Evolutionary conservation across 768 basidiomycete species (phyloP), one percentile per base, ranked within the genome.

Genomic region (Boletus speciosus): DNA sequence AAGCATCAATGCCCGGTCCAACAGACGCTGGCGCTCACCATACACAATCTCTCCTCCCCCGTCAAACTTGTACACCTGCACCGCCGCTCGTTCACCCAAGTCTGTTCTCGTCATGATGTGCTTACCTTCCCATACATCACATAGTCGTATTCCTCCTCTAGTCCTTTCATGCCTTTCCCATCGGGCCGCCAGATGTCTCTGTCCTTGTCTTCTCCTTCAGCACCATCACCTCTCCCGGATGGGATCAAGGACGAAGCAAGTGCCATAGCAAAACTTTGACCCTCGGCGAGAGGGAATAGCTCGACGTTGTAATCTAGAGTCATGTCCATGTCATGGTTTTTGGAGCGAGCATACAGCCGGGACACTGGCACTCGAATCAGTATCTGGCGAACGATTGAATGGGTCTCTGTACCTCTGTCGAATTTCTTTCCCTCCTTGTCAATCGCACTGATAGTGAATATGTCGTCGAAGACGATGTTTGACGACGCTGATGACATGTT

Each of bases 81-180:
- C 25, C 49, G 10, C 49, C 16, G 54, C 48, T 66, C 52, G 38
- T 54, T 66, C 34, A 58, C 47, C 12, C 6, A 46, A 14, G 23
- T 21, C 27, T 6, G 10, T 27, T 32, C 8, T 27, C 16, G 44
- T 21, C 19, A 52, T 11, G 27, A 44, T 40, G 42, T 32, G 11
- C 59, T 54, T 60, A 95, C 93, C 85, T 95, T 98, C 32, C 96
- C 96, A 69, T 92, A 94, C 94, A 98, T 98, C 60, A 99, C 96
- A 76, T 98, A 99, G 66, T 98, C 95, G 65, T 93, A 99, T 60
- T 98, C 94, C 54, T 93, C 89, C 59, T 98, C 96, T 27, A 99
- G 69, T 11, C 86, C 95, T 67, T 81, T 79, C 60, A 78, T 80
- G 14, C 82, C 91, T 72, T 86, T 93, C 36, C 86, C 86, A 66